Evolutionary conservation across 805 yeast species (phyloP).

Genomic region (Kuraishia hungarica): DNA sequence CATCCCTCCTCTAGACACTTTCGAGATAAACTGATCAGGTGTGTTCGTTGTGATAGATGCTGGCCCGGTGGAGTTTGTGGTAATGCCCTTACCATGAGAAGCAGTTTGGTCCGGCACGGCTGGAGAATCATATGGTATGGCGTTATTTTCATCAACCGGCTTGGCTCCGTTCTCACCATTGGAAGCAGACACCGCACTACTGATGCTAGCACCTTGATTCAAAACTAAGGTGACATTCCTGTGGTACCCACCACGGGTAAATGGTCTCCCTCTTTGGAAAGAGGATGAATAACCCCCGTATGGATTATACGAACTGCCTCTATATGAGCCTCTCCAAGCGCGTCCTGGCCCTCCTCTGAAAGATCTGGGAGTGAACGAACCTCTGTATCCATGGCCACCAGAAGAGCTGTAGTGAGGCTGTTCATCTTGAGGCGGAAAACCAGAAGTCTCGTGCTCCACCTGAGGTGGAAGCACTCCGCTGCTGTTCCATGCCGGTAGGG

Average conservation of each 20-base stretch:
- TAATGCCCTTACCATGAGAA: too few species aligned
- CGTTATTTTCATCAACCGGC: neutral
- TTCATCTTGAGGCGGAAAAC: neutral
- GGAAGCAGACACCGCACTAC: neutral
- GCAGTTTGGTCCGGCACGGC: neutral
- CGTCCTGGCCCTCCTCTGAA: neutral
- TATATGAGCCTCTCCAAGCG: neutral
- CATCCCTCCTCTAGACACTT: slow-evolving; percentile 26
- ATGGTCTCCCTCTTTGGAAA: neutral
- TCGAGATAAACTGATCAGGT: slow-evolving; percentile 15
- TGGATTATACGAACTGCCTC: neutral
- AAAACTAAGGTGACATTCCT: slow-evolving; percentile 25
- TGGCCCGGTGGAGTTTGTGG: neutral
- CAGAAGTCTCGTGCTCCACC: neutral
- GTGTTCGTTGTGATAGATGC: neutral
- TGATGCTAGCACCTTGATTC: slow-evolving; percentile 9
- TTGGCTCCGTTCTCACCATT: neutral
- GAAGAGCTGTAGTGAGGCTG: neutral
- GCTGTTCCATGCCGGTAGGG: neutral
- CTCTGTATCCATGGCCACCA: neutral
- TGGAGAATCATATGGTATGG: neutral
- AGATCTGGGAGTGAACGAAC: neutral
- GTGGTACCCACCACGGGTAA: slow-evolving; percentile 1
- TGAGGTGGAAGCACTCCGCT: neutral
- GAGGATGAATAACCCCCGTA: neutral